Evolutionary conservation across 208 protist species (phyloP), one percentile per base, ranked within the genome.

Genomic region (Wallacemonas sp.): DNA sequence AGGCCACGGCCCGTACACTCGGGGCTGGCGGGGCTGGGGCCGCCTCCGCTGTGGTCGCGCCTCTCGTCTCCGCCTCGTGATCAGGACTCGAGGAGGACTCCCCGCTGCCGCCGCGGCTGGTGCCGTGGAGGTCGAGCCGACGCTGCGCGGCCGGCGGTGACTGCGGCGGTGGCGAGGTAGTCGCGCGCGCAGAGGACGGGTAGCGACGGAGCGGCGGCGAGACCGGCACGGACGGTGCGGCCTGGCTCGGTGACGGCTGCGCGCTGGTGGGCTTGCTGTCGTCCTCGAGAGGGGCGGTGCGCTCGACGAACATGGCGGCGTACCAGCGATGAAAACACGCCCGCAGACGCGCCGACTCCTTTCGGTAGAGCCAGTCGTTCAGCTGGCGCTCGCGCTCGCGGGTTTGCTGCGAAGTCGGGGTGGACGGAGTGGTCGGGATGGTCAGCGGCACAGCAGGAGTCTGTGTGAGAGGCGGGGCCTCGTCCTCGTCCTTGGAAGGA

Each of bases 281-380:
- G 14, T 64, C 42, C 12, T 11, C 14, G 1, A 50, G 57, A 3
- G 57, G 38, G 31, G 52, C 52, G 5, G 52, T 59, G 31, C 52
- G 69, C 26, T 59, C 54, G 23, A 76, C 28, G 76, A 91, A 87
- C 84, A 91, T 87, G 1, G 48, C 25, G 39, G 59, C 72, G 57
- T 84, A 91, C 84, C 84, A 91, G 16, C 61, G 70, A n/a, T 78
- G 84, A 2, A 91, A 25, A 32, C 72, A 91, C 10, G 14, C 16
- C 45, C 72, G 59, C 32, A 87, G 42, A 31, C 73, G 33, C 22
- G 52, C 41, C 28, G 25, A 11, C 68, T 85, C 78, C 45, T 76
- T 79, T 10, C 33, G 38, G 26, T 70, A 59, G 5, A 84, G 57
- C 16, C 50, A 52, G 3, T 57, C 28, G 57, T 71, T 36, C 3